Evolutionary conservation across 2,329 filamentous ascomycete species (phyloP).

Genomic region (Metarhizium rileyi): DNA sequence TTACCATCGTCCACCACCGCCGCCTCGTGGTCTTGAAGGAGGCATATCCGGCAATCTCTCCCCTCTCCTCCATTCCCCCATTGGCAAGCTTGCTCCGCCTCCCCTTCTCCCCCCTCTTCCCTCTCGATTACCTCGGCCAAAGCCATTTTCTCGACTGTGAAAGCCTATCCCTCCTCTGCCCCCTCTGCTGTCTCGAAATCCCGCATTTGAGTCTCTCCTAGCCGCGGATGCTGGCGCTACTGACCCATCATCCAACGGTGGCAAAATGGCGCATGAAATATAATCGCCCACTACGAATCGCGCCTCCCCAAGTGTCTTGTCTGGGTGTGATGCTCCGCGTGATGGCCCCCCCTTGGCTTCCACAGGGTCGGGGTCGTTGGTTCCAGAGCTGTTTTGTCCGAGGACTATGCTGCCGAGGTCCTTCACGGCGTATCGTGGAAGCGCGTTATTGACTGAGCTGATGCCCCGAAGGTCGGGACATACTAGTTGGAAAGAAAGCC

Average conservation of each 20-base stretch:
- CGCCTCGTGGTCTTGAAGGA: constrained; percentile 17
- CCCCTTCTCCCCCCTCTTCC: constrained; percentile 30
- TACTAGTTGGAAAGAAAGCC: constrained; percentile 79
- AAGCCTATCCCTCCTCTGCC: constrained; percentile 13
- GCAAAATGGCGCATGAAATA: constrained; percentile 71
- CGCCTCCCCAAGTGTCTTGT: constrained; percentile 66
- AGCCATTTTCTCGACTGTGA: constrained; percentile 16
- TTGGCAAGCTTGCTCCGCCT: constrained; percentile 28
- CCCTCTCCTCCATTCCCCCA: constrained; percentile 58
- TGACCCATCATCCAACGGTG: constrained; percentile 63
- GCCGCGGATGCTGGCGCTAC: constrained; percentile 51
- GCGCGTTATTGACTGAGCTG: constrained; percentile 15
- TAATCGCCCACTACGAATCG: constrained; percentile 86
- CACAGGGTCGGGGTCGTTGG: constrained; percentile 29
- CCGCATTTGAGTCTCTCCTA: constrained; percentile 14
- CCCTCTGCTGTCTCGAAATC: constrained; percentile 11
- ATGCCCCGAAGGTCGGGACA: constrained; percentile 59
- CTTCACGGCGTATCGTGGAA: constrained; percentile 59
- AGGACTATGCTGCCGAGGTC: constrained; percentile 78
- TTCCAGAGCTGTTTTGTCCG: constrained; percentile 44
- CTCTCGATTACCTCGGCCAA: constrained; percentile 25
- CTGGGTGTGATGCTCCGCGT: constrained; percentile 44
- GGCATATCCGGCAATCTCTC: constrained; percentile 49
- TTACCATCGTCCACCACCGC: constrained; percentile 19
- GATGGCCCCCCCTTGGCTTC: constrained; percentile 22